phyloP scores from a whole-genome alignment of 768 basidiomycete species.

The Paxillus involutus region DNA sequence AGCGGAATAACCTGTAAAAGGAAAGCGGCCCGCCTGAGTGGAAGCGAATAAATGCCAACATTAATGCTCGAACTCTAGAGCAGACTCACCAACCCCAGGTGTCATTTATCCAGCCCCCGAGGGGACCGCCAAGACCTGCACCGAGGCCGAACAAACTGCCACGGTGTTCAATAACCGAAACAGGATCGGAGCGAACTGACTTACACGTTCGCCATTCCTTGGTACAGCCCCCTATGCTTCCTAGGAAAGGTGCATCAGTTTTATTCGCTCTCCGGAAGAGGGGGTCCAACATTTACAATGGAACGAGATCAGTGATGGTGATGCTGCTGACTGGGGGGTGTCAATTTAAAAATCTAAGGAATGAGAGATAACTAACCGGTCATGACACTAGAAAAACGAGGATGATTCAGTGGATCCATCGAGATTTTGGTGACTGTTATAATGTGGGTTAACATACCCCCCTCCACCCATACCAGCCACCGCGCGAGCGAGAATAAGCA shows the following conservation, averaged over 20 bases:
- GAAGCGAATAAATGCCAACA: constrained; percentile 7
- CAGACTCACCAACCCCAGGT: constrained; percentile 74
- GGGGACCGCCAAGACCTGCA: constrained; percentile 74
- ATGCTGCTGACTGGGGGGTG: constrained; percentile 69
- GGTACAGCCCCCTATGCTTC: constrained; percentile 85
- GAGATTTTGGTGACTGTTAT: neutral
- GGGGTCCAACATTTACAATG: constrained; percentile 55
- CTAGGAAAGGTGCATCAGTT: constrained; percentile 36
- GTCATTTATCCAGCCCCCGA: constrained; percentile 87
- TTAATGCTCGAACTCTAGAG: neutral
- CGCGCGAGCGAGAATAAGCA: constrained; percentile 76
- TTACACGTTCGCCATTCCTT: constrained; percentile 89
- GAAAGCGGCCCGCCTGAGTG: constrained; percentile 79
- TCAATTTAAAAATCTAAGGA: constrained; percentile 14
- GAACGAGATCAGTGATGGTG: constrained; percentile 85
- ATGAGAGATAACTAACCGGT: constrained; percentile 50
- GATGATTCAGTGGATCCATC: constrained; percentile 13
- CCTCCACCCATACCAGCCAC: constrained; percentile 93
- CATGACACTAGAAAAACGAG: constrained; percentile 62
- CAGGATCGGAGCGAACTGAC: constrained; percentile 17
- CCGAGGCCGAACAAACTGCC: constrained; percentile 81
- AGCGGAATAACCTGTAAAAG: constrained; percentile 65
- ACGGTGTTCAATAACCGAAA: constrained; percentile 9
- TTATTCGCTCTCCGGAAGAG: constrained; percentile 3
- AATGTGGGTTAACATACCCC: constrained; percentile 53